Conservation (phyloP, 208 protist genomes). For the Leishmania lainsoni region DNA sequence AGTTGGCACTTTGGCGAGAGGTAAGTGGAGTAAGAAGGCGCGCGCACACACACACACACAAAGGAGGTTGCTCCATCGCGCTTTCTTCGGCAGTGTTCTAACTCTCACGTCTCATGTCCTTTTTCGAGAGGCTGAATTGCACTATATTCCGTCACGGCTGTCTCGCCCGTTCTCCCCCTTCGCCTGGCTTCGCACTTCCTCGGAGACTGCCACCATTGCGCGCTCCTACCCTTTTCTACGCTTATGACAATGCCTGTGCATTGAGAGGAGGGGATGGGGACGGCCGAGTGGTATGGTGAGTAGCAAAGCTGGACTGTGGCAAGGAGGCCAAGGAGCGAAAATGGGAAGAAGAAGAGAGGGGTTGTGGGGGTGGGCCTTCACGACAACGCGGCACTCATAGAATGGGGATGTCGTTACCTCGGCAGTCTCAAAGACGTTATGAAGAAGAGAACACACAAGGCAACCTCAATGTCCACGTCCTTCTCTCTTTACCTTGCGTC, state of each 20-base stretch:
- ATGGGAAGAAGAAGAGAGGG: no score
- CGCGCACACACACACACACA: neutral
- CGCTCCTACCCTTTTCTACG: neutral
- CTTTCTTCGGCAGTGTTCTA: neutral
- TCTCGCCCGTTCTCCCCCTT: neutral
- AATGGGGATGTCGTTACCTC: no score
- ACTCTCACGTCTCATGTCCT: neutral
- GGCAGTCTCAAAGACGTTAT: no score
- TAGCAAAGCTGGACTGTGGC: neutral
- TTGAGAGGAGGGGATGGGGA: neutral
- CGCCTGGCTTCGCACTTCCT: neutral
- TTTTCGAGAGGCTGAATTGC: neutral
- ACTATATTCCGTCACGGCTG: neutral
- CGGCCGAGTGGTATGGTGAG: neutral
- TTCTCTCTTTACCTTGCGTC: no score
- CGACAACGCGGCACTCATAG: no score
- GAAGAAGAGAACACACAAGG: no score
- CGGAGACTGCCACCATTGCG: neutral
- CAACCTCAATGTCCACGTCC: no score
- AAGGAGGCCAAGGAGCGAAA: neutral
- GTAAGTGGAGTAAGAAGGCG: neutral
- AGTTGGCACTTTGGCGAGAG: neutral
- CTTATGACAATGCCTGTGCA: neutral
- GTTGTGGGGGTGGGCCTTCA: no score
- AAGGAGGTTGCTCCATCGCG: neutral